A percentile compares a stretch with the other conserved stretches of the same genome.
phyloP scores from a whole-genome alignment of 2,329 filamentous ascomycete genomes.

The Ceratocystis harringtonii region DNA sequence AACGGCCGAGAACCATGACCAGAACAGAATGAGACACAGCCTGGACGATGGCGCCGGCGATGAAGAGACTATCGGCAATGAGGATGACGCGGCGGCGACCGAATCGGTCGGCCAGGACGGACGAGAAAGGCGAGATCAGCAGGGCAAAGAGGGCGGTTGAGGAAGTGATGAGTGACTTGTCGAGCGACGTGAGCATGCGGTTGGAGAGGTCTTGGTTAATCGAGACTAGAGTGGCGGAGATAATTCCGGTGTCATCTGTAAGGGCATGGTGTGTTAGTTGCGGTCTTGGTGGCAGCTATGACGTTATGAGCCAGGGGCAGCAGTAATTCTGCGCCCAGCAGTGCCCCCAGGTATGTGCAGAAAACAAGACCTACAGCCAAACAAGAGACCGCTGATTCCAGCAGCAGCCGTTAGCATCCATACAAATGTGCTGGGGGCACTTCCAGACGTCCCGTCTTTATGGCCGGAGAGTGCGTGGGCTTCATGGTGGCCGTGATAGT shows the following conservation, averaged over 20 bases:
- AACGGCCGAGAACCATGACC: constrained; percentile 51
- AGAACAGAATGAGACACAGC: constrained; percentile 42
- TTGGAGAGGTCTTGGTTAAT: constrained; percentile 44
- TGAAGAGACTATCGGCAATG: constrained; percentile 50
- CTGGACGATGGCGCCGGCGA: constrained; percentile 51
- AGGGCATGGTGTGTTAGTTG: constrained; percentile 4
- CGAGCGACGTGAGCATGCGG: constrained; percentile 42
- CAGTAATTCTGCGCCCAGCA: background rate
- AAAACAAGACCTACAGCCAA: constrained; percentile 41
- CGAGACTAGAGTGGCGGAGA: constrained; percentile 52
- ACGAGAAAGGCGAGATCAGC: constrained; percentile 47
- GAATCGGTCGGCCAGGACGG: constrained; percentile 44
- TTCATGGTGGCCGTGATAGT: constrained; percentile 19
- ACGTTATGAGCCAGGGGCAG: background rate
- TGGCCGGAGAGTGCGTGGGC: constrained; percentile 17
- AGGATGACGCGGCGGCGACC: constrained; percentile 50
- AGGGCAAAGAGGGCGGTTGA: constrained; percentile 53
- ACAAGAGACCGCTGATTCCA: constrained; percentile 51
- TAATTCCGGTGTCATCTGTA: constrained; percentile 51
- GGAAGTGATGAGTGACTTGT: constrained; percentile 59
- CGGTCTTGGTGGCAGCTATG: background rate
- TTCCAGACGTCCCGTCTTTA: constrained; percentile 25
- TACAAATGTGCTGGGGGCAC: constrained; percentile 30
- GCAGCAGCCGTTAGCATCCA: constrained; percentile 49
- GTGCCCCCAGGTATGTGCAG: background rate